phyloP scores from a whole-genome alignment of 2,329 filamentous ascomycete species.

The Bimuria novae-zelandiae region DNA sequence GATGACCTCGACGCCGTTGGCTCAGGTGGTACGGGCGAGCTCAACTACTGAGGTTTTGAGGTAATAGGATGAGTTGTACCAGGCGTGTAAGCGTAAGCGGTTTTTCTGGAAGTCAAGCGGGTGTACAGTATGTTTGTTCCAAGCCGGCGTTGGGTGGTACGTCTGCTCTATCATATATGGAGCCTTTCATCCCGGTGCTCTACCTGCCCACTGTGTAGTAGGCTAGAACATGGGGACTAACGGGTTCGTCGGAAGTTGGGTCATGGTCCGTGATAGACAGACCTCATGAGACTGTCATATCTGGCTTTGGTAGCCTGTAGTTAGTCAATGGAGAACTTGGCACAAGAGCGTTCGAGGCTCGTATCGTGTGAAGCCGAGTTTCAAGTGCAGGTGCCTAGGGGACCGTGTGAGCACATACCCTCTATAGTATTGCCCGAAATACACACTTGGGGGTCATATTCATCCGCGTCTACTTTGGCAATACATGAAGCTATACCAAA shows the following conservation, averaged over 20 bases:
- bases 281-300: background rate
- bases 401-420: background rate
- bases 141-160: background rate
- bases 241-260: background rate
- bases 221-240: background rate
- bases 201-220: background rate
- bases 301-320: background rate
- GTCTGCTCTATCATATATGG: slow-evolving; percentile 15
- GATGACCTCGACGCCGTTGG: slow-evolving; percentile 88
- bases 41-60: slow-evolving; percentile 72
- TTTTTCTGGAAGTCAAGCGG: background rate
- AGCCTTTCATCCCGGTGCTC: background rate
- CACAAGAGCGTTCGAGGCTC: background rate
- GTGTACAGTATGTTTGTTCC: slow-evolving; percentile 8
- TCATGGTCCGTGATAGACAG: background rate
- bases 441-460: background rate
- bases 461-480: background rate
- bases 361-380: background rate
- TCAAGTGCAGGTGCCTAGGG: too few species aligned
- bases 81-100: background rate
- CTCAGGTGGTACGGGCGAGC: slow-evolving; percentile 70
- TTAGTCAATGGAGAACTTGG: background rate
- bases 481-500: background rate
- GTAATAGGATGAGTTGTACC: slow-evolving; percentile 3
- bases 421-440: background rate